phyloP scores from a whole-genome alignment of 345 rosid species.

The Brassica rapa region DNA sequence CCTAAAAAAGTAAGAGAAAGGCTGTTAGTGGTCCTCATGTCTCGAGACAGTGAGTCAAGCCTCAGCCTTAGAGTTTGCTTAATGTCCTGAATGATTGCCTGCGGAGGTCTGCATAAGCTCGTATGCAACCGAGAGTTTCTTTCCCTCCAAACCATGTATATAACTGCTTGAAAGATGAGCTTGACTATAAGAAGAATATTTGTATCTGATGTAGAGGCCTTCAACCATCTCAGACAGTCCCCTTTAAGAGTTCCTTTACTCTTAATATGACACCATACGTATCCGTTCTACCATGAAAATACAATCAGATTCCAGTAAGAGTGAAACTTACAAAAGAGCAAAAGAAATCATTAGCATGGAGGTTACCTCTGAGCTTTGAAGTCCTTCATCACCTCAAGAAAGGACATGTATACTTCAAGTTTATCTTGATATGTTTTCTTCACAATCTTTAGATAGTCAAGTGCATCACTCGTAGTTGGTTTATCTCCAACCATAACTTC shows the following conservation, averaged over 20 bases:
- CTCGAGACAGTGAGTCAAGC: too few species aligned
- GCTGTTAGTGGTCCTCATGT: too few species aligned
- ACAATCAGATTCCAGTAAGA: background rate
- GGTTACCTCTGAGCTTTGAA: slow-evolving; percentile 67
- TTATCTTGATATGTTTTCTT: background rate
- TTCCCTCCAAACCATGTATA: too few species aligned
- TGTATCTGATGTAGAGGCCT: too few species aligned
- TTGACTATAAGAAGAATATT: too few species aligned
- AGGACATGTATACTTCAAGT: background rate
- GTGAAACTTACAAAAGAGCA: background rate
- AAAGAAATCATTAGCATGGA: background rate
- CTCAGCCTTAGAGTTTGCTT: too few species aligned
- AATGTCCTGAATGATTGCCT: too few species aligned
- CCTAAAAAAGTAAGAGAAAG: too few species aligned
- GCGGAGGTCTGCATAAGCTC: too few species aligned
- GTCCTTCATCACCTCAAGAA: slow-evolving; percentile 26
- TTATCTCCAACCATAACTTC: background rate
- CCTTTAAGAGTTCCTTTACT: slow-evolving; percentile 84
- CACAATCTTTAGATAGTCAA: slow-evolving; percentile 48
- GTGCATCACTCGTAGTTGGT: slow-evolving; percentile 50
- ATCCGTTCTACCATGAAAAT: slow-evolving; percentile 53
- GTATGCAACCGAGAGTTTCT: too few species aligned
- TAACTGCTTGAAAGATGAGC: too few species aligned
- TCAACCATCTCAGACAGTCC: too few species aligned
- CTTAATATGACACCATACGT: slow-evolving; percentile 70